Evolutionary conservation across 768 basidiomycete genomes (phyloP).

Genomic region (Mycena venus): DNA sequence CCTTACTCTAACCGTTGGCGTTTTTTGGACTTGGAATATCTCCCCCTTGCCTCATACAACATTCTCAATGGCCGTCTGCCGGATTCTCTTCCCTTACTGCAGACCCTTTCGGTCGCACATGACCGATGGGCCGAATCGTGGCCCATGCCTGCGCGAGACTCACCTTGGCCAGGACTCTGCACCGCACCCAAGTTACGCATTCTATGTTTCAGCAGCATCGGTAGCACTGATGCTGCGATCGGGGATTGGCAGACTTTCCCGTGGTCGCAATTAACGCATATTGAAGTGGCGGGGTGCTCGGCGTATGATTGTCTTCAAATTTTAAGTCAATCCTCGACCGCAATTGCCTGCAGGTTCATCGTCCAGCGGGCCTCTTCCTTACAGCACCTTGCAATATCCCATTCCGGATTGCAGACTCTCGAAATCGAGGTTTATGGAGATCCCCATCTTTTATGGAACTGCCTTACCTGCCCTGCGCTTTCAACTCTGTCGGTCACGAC

Average conservation of each 20-base stretch:
- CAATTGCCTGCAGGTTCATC: not conserved
- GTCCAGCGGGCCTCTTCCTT: not conserved
- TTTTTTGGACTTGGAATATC: not conserved
- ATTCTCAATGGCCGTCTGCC: too few relatives aligned
- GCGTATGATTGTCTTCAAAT: not conserved
- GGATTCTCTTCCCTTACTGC: not conserved
- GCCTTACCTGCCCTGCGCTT: not conserved
- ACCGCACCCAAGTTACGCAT: not conserved
- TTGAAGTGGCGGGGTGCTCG: not conserved
- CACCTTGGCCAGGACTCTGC: not conserved
- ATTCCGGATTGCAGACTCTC: not conserved
- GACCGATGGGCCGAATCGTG: not conserved
- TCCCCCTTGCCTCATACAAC: not conserved
- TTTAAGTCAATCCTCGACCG: not conserved
- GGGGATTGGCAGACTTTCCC: not conserved
- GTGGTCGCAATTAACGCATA: slow-evolving; percentile 16
- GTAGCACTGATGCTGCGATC: not conserved
- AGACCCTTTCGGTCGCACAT: not conserved
- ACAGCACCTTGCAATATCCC: not conserved
- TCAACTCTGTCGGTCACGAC: not conserved
- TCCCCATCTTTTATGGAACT: not conserved
- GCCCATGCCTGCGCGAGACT: too few relatives aligned
- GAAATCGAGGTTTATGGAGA: not conserved
- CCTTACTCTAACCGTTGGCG: not conserved
- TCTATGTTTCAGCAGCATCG: not conserved